Base-by-base conservation (phyloP, 2,329 filamentous ascomycete species). In the Helotiales sp. region DNA sequence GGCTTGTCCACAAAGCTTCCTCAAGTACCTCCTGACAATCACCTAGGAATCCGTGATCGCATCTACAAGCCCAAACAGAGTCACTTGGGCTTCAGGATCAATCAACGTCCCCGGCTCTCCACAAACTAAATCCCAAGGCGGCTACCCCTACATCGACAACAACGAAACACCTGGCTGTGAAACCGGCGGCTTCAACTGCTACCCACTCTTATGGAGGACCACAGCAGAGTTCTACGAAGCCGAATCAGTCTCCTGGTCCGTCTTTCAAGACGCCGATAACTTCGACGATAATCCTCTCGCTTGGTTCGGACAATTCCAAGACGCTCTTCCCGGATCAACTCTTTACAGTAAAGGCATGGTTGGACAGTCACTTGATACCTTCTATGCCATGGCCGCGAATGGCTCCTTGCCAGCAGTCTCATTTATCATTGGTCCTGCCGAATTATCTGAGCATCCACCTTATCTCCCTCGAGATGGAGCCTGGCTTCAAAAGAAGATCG, bases 371-470 rank as follows among this genome's bases (percentile, higher is more conserved):
- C 10, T 84, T 0, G 72, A 79, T 8, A 67, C 75, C 0, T 84
- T 84, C 65, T 81, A 81, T 59, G 66, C 73, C 0, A 75, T 75
- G 30, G 81, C 81, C 9, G 75, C 75, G 27, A 75, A 77, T 44
- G 81, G 81, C 2, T 79, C 74, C 1, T 73, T 84, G 0, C 81
- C 81, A 0, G 75, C 77, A 54, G 67, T 84, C 38, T 79, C 75
- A 42, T 81, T 79, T 66, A 79, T 82, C 31, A 74, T 80, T 60
- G 72, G 77, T 3, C 80, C 79, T 0, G 69, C 72, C 8, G 76
- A 82, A 59, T 70, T 83, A 4, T 80, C 78, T 0, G 81, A 84
- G 66, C 80, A 83, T 64, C 75, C 79, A 2, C 79, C 80, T 0
- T 82, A 78, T 63, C 73, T 75, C 40, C 80, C 81, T 1, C 76